Conservation (phyloP, 1,139 yeast genomes). For the Arxiozyma heterogenica region DNA sequence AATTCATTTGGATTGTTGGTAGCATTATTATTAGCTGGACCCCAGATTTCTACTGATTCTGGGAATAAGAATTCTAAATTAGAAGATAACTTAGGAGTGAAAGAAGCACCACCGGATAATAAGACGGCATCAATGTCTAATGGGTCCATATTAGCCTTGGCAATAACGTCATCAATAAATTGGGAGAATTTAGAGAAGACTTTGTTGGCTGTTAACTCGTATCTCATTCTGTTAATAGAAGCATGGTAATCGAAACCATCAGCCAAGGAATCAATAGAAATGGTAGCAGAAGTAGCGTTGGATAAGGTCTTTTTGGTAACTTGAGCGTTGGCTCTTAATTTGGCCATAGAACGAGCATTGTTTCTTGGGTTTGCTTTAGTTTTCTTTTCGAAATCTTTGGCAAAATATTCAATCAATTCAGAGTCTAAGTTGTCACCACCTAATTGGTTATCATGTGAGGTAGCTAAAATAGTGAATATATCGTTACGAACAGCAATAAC, state of each 20-base stretch:
- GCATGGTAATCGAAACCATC: conserved; percentile 93
- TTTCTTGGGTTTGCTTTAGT: conserved; percentile 70
- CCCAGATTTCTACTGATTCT: conserved; percentile 62
- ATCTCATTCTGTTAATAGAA: conserved; percentile 87
- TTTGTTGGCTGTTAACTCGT: conserved; percentile 76
- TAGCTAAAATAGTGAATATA: conserved; percentile 76
- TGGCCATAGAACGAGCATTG: conserved; percentile 79
- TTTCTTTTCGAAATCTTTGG: conserved; percentile 91
- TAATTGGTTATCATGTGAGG: conserved; percentile 71
- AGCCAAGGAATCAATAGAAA: conserved; percentile 90
- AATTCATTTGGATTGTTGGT: conserved; percentile 76
- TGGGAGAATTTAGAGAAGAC: conserved; percentile 67
- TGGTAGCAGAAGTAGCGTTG: conserved; percentile 79
- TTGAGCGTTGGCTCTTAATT: conserved; percentile 76
- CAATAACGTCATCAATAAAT: conserved; percentile 65
- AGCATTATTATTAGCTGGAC: conserved; percentile 76
- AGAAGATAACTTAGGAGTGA: conserved; percentile 82
- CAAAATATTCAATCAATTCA: conserved; percentile 72
- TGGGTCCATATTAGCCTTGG: conserved; percentile 76
- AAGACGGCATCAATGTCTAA: conserved; percentile 86
- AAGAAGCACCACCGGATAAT: conserved; percentile 88
- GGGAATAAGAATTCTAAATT: conserved; percentile 71
- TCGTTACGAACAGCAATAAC: conserved; percentile 82
- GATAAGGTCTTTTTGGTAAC: conserved; percentile 86
- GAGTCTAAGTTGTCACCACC: conserved; percentile 87